A percentile compares a stretch with the other conserved stretches of the same genome.
Evolutionary conservation across 2,329 filamentous ascomycete species (phyloP).

Genomic region (Fusarium devonianum): DNA sequence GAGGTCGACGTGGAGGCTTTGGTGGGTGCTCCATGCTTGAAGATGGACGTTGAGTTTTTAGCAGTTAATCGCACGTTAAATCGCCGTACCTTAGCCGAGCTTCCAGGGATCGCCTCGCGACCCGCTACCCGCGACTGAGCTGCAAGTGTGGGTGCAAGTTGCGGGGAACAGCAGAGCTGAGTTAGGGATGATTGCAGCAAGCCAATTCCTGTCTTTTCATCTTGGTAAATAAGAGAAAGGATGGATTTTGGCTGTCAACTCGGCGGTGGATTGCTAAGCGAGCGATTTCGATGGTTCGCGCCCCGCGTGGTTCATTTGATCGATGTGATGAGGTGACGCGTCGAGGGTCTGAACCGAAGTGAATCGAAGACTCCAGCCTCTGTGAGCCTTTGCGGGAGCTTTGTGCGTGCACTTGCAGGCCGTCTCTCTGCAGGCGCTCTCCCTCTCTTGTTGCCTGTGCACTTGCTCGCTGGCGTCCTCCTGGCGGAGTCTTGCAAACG

Average conservation of each 20-base stretch:
- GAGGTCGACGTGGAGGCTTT: constrained; percentile 47
- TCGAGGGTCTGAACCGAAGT: constrained; percentile 17
- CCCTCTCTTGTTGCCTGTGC: constrained; percentile 5
- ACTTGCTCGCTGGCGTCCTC: constrained; percentile 14
- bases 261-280: not conserved
- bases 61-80: constrained; percentile 45
- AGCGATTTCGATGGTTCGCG: too few species aligned
- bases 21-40: constrained; percentile 43
- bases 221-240: constrained; percentile 17
- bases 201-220: too few species aligned
- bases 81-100: constrained; percentile 51
- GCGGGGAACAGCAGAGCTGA: constrained; percentile 25
- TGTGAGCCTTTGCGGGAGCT: constrained; percentile 14
- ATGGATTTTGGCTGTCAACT: too few species aligned
- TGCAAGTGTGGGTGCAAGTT: constrained; percentile 20
- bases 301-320: constrained; percentile 12
- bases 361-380: constrained; percentile 4
- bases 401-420: constrained; percentile 41
- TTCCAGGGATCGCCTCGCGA: constrained; percentile 35
- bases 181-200: constrained; percentile 8
- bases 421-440: constrained; percentile 14
- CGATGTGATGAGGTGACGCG: constrained; percentile 13
- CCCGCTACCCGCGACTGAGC: constrained; percentile 34
- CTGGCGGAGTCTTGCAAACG: constrained; percentile 20
- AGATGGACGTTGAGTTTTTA: constrained; percentile 50